Conservation (phyloP, 192 early-diverging fungal genomes). For the Umbelopsis vinacea region DNA sequence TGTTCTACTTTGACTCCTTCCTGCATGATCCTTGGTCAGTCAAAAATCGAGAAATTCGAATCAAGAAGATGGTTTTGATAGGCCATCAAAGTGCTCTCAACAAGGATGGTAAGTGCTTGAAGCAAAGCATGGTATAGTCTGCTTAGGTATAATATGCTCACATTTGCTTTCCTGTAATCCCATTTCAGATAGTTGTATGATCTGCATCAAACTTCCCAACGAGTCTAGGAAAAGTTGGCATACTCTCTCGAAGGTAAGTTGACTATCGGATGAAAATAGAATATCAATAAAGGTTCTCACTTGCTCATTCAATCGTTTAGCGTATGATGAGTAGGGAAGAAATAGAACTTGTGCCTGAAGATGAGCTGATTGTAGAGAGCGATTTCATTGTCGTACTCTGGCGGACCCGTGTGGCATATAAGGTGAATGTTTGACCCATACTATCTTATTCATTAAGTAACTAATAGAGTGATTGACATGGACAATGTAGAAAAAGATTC, state of each 20-base stretch:
- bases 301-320: background rate
- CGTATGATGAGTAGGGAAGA: background rate
- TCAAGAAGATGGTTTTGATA: background rate
- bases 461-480: background rate
- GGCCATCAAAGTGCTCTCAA: background rate
- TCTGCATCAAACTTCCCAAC: background rate
- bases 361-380: background rate
- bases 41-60: background rate
- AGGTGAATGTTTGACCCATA: background rate
- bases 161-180: no score
- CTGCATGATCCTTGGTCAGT: background rate
- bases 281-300: background rate
- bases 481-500: background rate
- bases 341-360: background rate
- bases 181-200: background rate
- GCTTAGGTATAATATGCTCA: no score
- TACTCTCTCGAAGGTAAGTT: background rate
- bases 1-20: slow-evolving; percentile 50
- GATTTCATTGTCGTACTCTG: background rate
- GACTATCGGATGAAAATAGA: background rate
- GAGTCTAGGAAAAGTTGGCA: background rate
- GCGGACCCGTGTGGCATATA: background rate
- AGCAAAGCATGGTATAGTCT: background rate
- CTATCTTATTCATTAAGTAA: background rate
- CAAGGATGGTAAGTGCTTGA: background rate